Evolutionary conservation across 371 early-diverging fungal species (phyloP).

Genomic region (Dinochytrium kinnereticum): DNA sequence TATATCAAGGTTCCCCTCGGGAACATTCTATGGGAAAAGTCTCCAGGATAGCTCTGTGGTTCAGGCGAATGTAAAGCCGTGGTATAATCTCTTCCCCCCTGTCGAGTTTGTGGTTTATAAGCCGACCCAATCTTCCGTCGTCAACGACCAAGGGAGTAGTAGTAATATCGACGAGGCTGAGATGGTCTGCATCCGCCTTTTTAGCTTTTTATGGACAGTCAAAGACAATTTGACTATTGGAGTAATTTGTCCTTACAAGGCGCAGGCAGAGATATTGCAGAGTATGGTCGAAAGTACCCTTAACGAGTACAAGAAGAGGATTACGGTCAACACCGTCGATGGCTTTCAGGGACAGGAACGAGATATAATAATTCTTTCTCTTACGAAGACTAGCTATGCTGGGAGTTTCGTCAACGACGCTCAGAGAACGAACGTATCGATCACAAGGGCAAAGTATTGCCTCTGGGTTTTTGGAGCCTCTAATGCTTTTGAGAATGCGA

Average conservation of each 20-base stretch:
- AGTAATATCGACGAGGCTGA: slow-evolving; percentile 26
- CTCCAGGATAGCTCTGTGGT: slow-evolving; percentile 21
- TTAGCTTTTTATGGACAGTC: background rate
- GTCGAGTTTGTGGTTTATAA: slow-evolving; percentile 25
- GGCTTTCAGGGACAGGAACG: slow-evolving; percentile 85
- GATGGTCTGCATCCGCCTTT: slow-evolving; percentile 16
- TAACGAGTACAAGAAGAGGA: slow-evolving; percentile 59
- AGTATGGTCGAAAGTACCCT: background rate
- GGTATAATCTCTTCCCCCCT: slow-evolving; percentile 24
- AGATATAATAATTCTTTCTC: slow-evolving; percentile 72
- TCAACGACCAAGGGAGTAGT: slow-evolving; percentile 14
- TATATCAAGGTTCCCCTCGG: slow-evolving; percentile 24
- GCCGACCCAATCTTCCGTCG: background rate
- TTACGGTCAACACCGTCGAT: no score
- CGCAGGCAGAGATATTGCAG: slow-evolving; percentile 25
- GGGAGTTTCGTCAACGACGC: slow-evolving; percentile 74
- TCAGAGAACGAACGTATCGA: slow-evolving; percentile 32
- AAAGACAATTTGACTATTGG: slow-evolving; percentile 9
- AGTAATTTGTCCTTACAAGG: slow-evolving; percentile 28
- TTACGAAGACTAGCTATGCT: slow-evolving; percentile 66
- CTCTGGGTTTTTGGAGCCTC: slow-evolving; percentile 31
- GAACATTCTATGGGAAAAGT: slow-evolving; percentile 25
- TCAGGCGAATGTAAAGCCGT: slow-evolving; percentile 1
- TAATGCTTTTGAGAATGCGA: slow-evolving; percentile 9
- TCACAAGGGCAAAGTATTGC: slow-evolving; percentile 29